Base-by-base conservation (phyloP, 73 alveolate species). In the Paramecium tetraurelia region DNA sequence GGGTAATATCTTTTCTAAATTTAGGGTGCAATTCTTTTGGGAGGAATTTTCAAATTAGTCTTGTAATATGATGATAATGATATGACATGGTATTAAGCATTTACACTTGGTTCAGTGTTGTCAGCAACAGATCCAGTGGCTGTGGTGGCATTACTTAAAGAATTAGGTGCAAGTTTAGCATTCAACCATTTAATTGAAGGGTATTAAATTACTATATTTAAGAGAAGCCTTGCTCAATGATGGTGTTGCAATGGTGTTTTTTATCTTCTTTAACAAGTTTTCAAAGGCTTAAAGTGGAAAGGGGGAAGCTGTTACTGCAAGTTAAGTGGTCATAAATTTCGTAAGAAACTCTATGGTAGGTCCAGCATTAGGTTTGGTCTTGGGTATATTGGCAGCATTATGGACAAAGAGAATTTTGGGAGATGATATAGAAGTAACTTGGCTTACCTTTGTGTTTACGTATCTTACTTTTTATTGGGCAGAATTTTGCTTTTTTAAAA, bases 41-140 rank as follows among this genome's bases (percentile, higher is more conserved):
- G 96, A 20, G 75, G 93, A 10, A 86, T 92, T 20, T 92, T 94
- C 68, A 85, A 85, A 40, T 53, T 71, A 33, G 75, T 94, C 40
- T 69, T 94, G 27, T 92, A 89, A 35, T 94, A 92, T 75, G 94
- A 94, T 59, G 86, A 72, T 35, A 94, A 85, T 4, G 95, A 94
- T 63, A 85, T 94, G 41, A 68, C 95, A 1, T 94, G 95, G 93
- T 72, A 53, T 44, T 93, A 93, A 27, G 93, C 97, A n/a, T 93
- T 94, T 29, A 69, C 94, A 80, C 85, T 94, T 53, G 97, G 97
- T 43, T 92, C 95, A 53, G 50, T 94, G 14, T 84, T 94, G 16
- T 94, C 95, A 20, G 97, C 97, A 29, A 94, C 97, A 16, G 97
- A 94, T 83, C 97, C 97, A 40, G 97, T 94, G 6, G 97, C 97